Conservation (phyloP, 352 stramenopile species). For the Globisporangium polare region DNA sequence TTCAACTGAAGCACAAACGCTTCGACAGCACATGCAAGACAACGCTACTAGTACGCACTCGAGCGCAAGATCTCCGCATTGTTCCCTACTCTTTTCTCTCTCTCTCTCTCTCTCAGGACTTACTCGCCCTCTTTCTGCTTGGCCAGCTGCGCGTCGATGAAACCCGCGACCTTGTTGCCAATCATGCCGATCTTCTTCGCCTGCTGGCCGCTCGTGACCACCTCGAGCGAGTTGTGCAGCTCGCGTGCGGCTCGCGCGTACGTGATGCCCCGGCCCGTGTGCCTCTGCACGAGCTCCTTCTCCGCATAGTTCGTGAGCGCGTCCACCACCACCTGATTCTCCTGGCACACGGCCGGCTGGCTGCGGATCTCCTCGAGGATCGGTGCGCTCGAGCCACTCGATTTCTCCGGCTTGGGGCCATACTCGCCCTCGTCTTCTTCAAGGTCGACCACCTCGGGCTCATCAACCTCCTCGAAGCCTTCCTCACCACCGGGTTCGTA, state of each 20-base stretch:
- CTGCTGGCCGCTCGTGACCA: slow-evolving; percentile 46
- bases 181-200: slow-evolving; percentile 54
- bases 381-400: slow-evolving; percentile 25
- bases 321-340: slow-evolving; percentile 68
- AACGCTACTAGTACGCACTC: no score
- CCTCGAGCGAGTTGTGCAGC: slow-evolving; percentile 36
- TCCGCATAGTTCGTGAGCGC: slow-evolving; percentile 57
- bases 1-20: no score
- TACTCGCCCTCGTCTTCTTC: slow-evolving; percentile 19
- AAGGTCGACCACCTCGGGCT: slow-evolving; percentile 22
- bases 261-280: slow-evolving; percentile 59
- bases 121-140: slow-evolving; percentile 1
- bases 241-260: slow-evolving; percentile 61
- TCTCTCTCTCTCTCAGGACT: no score
- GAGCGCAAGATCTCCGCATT: no score
- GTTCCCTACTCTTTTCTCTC: no score
- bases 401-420: slow-evolving; percentile 6
- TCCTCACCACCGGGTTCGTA: slow-evolving; percentile 61
- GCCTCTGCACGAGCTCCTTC: slow-evolving; percentile 34
- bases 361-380: slow-evolving; percentile 48
- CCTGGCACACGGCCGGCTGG: slow-evolving; percentile 28
- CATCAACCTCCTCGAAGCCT: slow-evolving; percentile 22
- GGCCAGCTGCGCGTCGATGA: slow-evolving; percentile 44
- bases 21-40: no score
- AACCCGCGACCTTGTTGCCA: slow-evolving; percentile 55